Evolutionary conservation across 129 eudicot species (phyloP).

Genomic region (Arctium minus): DNA sequence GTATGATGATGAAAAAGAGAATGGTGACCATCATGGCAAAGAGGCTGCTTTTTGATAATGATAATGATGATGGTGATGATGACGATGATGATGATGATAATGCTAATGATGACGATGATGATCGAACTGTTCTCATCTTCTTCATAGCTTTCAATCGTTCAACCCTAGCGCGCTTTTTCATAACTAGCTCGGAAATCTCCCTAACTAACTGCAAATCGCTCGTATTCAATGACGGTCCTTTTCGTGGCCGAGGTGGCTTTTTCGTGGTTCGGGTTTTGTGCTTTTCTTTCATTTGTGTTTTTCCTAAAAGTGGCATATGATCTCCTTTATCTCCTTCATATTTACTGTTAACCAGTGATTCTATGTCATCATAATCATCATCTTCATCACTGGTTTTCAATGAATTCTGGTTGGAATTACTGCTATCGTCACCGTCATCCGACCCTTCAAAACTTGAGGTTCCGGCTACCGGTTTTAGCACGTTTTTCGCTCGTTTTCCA

Average conservation of each 20-base stretch:
- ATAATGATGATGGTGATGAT: not conserved
- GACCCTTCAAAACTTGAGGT: constrained; percentile 26
- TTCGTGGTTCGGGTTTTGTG: constrained; percentile 28
- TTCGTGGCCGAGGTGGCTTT: constrained; percentile 81
- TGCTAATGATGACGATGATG: not conserved
- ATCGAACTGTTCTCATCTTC: constrained; percentile 39
- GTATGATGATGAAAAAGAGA: constrained; percentile 47
- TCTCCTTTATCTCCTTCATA: constrained; percentile 35
- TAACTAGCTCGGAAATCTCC: constrained; percentile 65
- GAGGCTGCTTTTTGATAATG: constrained; percentile 34
- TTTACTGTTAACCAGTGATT: constrained; percentile 25
- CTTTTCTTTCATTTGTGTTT: constrained; percentile 35
- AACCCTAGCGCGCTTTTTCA: constrained; percentile 57
- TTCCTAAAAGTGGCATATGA: constrained; percentile 28
- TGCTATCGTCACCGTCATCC: constrained; percentile 8
- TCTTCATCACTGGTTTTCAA: constrained; percentile 13
- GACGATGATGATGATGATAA: not conserved
- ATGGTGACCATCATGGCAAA: constrained; percentile 53
- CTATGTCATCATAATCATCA: constrained; percentile 2
- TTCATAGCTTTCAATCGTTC: constrained; percentile 53
- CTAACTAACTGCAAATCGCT: constrained; percentile 53
- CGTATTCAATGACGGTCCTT: constrained; percentile 53
- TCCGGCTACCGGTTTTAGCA: constrained; percentile 34
- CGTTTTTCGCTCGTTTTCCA: constrained; percentile 16
- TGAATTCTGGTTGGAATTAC: not conserved